phyloP scores from a whole-genome alignment of 331 rosid genomes.

The Pyrus hybrid region DNA sequence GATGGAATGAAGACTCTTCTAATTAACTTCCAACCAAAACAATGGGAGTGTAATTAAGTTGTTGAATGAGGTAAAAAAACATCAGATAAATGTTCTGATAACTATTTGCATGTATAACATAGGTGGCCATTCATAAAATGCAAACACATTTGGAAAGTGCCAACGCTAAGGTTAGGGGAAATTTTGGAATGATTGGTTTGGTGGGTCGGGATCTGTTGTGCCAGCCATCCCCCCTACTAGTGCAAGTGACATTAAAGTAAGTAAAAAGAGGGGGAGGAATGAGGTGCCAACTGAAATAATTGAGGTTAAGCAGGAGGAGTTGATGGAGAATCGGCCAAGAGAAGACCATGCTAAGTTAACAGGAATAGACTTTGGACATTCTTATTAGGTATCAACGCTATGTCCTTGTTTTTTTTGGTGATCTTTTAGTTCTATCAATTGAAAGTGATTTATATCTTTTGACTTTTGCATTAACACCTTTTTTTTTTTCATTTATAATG shows the following conservation, averaged over 20 bases:
- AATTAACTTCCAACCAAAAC: too few species aligned
- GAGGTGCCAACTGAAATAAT: constrained; percentile 66
- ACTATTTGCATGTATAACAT: too few species aligned
- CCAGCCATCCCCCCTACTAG: constrained; percentile 11
- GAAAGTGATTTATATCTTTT: neutral
- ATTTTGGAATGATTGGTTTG: constrained; percentile 28
- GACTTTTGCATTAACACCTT: neutral
- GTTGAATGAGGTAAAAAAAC: too few species aligned
- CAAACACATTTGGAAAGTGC: too few species aligned
- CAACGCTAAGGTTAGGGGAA: too few species aligned
- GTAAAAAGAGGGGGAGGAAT: constrained; percentile 66
- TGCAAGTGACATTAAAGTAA: constrained; percentile 12
- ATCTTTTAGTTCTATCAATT: neutral
- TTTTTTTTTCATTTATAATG: neutral
- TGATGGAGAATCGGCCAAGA: constrained; percentile 87
- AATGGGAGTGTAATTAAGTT: too few species aligned
- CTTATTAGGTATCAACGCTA: constrained; percentile 54
- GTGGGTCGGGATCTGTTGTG: constrained; percentile 14
- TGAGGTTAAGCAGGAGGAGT: constrained; percentile 17
- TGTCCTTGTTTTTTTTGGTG: neutral
- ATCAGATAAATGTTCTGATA: too few species aligned
- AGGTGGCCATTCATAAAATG: too few species aligned
- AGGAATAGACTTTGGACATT: constrained; percentile 85
- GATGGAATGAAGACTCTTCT: too few species aligned
- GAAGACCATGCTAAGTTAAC: constrained; percentile 77